Base-by-base conservation (phyloP, 768 basidiomycete genomes). In the Amanita muscaria region DNA sequence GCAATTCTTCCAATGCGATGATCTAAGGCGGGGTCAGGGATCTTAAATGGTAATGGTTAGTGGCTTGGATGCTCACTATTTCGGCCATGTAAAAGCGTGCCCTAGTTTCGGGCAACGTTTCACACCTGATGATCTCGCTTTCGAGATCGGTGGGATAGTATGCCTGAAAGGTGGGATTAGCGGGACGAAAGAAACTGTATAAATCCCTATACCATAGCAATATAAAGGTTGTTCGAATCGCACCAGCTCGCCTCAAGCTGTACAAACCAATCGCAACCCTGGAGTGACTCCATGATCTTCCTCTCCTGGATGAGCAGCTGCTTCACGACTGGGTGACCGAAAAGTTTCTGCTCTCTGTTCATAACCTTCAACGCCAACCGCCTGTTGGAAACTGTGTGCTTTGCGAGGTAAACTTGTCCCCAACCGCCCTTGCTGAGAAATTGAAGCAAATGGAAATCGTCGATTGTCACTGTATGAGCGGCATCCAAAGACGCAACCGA, bases 1-100 rank as follows among this genome's bases (percentile, higher is more conserved):
- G 64, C 3, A 66, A 55, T n/a, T 49, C 53, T 8, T 55, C 54
- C 9, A 66, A 53, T 16, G 55, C 62, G 23, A 63, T 55, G 36
- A 62, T 54, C 64, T 66, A 7, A 9, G n/a, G 25, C 5, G 33
- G 8, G 15, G 10, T 25, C 25, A 27, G 10, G 21, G 41, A 12
- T 30, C n/a, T 15, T 4, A 9, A 8, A 18, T 6, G 38, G 36
- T 0, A 30, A 42, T n/a, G 24, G 18, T 15, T 5, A 35, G 18
- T 8, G 19, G 22, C 4, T 15, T 12, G 12, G 21, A 25, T 22
- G 48, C 62, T 47, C 37, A 66, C 66, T 27, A 66, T 49, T 53
- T 67, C 63, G 10, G 59, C 60, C 41, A 60, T 61, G 30, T 65
- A 66, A 29, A 66, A 63, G 21, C 58, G 56, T 18, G 61, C 59